Evolutionary conservation across 2,329 filamentous ascomycete species (phyloP), one percentile per base, ranked within the genome.

Genomic region (Diaporthe helianthi): DNA sequence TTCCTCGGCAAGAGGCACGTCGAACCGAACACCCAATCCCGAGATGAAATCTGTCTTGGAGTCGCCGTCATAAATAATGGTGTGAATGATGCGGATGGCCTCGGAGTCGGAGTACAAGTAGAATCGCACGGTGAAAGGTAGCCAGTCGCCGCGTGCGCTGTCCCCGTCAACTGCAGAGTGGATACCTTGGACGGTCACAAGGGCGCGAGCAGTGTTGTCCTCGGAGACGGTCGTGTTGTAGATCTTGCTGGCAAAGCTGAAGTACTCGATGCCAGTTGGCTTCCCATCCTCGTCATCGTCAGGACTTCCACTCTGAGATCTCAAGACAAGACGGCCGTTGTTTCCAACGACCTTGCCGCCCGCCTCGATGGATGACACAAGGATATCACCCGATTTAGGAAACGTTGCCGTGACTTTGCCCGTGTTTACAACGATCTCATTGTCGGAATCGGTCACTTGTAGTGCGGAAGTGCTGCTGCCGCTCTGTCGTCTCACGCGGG

Each of bases 31-130:
- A 2, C 87, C 87, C 3, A 89, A 78, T 0, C 84, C 86, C 0
- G 81, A 79, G 65, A 89, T 82, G 71, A 89, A 87, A 67, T 87
- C 83, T 26, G 80, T 80, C 4, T 81, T 76, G 0, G 81, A 75
- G 5, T 85, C 78, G 2, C 83, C 84, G 49, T 89, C 85, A 64
- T 84, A 88, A 2, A 88, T 76, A n/a, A 89, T 77, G 26, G 82
- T 87, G 73, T 90, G 87, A 0, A 89, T 78, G 0, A 87, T 78
- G 44, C 83, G 81, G 51, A 90, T 84, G 0, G 85, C 81, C 53
- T 87, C 83, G 0, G 87, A 89, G 71, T 85, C 80, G 36, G 84
- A 80, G 73, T 89, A 89, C 0, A 90, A 76, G 69, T 90, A 90
- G 72, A 89, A 88, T 1, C 87, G 83, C 2, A 88, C 73, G 3